Conservation (phyloP, 2,329 filamentous ascomycete genomes). For the Massarina eburnea region DNA sequence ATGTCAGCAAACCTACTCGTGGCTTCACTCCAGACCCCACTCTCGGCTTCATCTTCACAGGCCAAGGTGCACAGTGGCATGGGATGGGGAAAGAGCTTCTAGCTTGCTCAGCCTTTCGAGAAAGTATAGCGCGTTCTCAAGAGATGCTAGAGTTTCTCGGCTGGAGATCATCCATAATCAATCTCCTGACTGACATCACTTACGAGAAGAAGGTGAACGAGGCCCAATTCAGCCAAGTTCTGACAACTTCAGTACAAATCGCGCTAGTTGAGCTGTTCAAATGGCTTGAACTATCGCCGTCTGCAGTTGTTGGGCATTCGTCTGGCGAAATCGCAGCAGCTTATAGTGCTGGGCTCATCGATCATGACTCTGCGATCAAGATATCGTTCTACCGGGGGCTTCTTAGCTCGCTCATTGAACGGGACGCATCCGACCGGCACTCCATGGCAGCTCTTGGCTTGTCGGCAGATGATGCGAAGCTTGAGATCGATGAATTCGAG, state of each 20-base stretch:
- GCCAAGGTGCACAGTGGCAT: conserved; percentile 22
- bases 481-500: neutral
- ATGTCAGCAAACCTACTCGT: neutral
- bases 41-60: conserved; percentile 17
- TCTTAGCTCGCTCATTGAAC: neutral
- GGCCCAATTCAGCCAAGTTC: conserved; percentile 14
- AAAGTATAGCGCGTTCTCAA: neutral
- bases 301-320: conserved; percentile 20
- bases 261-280: conserved; percentile 18
- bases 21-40: neutral
- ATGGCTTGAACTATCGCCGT: conserved; percentile 8
- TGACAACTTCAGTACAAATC: conserved; percentile 18
- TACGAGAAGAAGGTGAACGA: neutral
- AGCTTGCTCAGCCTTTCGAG: neutral
- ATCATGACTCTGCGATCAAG: conserved; percentile 1
- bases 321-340: conserved; percentile 26
- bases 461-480: neutral
- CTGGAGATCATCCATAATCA: neutral
- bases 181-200: neutral
- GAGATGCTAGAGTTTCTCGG: neutral
- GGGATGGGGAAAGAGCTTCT: conserved; percentile 13
- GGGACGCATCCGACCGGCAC: neutral
- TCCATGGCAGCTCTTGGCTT: conserved; percentile 8
- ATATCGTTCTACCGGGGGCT: conserved; percentile 4
- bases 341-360: conserved; percentile 1